Conservation (phyloP, 2,329 filamentous ascomycete genomes). For the Calonectria hongkongensis region DNA sequence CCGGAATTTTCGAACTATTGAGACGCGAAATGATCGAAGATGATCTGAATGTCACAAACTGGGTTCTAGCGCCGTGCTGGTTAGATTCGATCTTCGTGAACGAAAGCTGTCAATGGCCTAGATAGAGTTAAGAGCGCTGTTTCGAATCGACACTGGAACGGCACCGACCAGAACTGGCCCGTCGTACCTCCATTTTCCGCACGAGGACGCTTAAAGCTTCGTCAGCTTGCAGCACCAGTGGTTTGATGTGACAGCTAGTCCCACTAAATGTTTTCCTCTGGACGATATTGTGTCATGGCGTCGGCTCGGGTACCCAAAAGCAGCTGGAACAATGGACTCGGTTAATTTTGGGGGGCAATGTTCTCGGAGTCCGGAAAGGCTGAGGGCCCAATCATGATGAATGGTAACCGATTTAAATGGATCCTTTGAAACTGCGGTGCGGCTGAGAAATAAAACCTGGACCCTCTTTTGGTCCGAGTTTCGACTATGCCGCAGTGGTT, state of each 20-base stretch:
- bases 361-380: background rate
- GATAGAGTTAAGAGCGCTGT: background rate
- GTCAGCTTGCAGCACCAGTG: slow-evolving; percentile 14
- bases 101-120: too few relatives aligned
- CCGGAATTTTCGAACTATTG: slow-evolving; percentile 19
- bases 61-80: background rate
- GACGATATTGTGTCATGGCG: slow-evolving; percentile 35
- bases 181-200: background rate
- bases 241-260: slow-evolving; percentile 17
- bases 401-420: background rate
- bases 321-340: background rate
- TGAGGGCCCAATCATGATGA: slow-evolving; percentile 20
- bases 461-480: background rate
- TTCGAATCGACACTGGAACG: background rate
- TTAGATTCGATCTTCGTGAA: background rate
- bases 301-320: slow-evolving; percentile 24
- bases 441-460: slow-evolving; percentile 11
- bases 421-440: slow-evolving; percentile 14
- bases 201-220: slow-evolving; percentile 1
- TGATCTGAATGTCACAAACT: too few relatives aligned
- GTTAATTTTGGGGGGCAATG: slow-evolving; percentile 9
- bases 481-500: background rate
- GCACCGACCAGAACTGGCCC: background rate
- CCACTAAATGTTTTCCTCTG: slow-evolving; percentile 34
- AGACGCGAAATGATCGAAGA: slow-evolving; percentile 4